phyloP scores from a whole-genome alignment of 2,329 filamentous ascomycete species.

The Stenocarpella maydis region DNA sequence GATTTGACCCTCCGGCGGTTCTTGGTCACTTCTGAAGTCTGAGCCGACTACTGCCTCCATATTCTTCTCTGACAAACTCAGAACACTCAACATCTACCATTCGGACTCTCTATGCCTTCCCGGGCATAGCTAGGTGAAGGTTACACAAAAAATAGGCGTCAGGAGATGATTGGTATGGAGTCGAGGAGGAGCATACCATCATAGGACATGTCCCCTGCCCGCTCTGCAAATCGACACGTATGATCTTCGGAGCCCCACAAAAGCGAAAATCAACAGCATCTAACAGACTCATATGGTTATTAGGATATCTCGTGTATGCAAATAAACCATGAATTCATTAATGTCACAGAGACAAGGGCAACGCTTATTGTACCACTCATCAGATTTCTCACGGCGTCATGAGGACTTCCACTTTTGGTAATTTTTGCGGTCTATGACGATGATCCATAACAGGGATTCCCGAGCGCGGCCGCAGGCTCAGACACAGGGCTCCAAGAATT shows the following conservation, averaged over 20 bases:
- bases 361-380: background rate
- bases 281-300: background rate
- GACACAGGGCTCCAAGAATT: too few relatives aligned
- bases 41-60: background rate
- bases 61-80: background rate
- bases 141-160: background rate
- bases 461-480: too few relatives aligned
- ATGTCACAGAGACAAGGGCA: background rate
- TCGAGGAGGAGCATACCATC: background rate
- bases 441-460: too few relatives aligned
- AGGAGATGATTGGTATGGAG: background rate
- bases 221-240: background rate
- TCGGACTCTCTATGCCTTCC: background rate
- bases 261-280: background rate
- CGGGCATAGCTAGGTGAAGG: background rate
- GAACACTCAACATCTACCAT: background rate
- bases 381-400: background rate
- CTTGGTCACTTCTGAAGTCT: background rate
- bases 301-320: background rate
- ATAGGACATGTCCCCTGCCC: background rate
- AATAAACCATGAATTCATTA: background rate
- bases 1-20: background rate
- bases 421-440: background rate
- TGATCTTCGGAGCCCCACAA: background rate
- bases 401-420: background rate